Conservation (phyloP, 2,329 filamentous ascomycete species). For the Aspergillus novofumigatus region DNA sequence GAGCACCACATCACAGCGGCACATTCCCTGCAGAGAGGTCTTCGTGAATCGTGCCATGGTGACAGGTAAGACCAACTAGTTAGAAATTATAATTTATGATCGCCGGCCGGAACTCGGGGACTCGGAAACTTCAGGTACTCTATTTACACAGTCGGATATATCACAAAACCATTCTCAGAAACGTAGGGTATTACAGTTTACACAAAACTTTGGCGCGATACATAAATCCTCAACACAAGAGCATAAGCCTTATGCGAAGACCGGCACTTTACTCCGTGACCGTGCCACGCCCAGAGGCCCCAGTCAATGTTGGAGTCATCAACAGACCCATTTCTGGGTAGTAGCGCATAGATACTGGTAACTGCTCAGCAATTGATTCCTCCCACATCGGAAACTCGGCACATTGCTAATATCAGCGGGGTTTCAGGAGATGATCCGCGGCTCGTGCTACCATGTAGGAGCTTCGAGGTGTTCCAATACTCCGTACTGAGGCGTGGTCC, state of each 20-base stretch:
- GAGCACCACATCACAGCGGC: not conserved
- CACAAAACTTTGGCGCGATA: not conserved
- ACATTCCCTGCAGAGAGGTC: not conserved
- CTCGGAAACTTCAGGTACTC: not conserved
- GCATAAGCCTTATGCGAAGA: not conserved
- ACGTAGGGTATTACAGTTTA: not conserved
- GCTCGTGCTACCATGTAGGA: too few species aligned
- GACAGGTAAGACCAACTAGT: not conserved
- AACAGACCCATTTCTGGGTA: too few species aligned
- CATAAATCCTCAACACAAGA: not conserved
- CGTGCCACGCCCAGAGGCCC: too few species aligned
- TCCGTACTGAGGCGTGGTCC: too few species aligned
- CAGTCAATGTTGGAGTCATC: too few species aligned
- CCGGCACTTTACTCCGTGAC: too few species aligned
- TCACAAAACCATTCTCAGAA: not conserved
- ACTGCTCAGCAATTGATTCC: too few species aligned
- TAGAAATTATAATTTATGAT: not conserved
- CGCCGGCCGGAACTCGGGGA: not conserved
- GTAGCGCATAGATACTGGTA: too few species aligned
- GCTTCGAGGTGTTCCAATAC: too few species aligned
- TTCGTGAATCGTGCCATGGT: not conserved
- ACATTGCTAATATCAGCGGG: too few species aligned
- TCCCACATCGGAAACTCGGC: too few species aligned
- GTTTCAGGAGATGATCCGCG: too few species aligned
- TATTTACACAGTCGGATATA: not conserved